phyloP scores from a whole-genome alignment of 192 early-diverging fungal genomes.

The Jimgerdemannia lactiflua region DNA sequence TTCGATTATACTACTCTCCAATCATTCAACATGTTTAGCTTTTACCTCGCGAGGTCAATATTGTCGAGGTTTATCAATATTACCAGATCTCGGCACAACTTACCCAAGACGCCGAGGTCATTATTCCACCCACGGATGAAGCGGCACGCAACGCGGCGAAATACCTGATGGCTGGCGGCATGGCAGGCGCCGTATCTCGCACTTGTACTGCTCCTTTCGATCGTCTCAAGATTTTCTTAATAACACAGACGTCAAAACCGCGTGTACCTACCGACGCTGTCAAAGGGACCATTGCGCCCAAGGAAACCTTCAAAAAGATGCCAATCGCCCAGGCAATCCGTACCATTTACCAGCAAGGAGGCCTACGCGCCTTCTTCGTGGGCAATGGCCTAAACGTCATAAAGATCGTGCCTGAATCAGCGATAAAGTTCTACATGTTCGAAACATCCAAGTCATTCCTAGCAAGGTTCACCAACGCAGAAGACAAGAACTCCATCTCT shows the following conservation, averaged over 20 bases:
- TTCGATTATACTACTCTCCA: background rate
- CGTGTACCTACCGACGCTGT: background rate
- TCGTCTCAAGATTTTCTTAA: constrained; percentile 63
- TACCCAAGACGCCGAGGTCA: constrained; percentile 64
- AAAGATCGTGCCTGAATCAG: constrained; percentile 76
- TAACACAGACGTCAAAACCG: constrained; percentile 33
- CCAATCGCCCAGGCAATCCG: constrained; percentile 38
- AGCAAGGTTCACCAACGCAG: constrained; percentile 31
- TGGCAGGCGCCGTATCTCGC: constrained; percentile 70
- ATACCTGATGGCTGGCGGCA: constrained; percentile 67
- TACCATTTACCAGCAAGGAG: constrained; percentile 63
- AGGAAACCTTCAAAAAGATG: constrained; percentile 33
- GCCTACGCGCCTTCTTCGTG: constrained; percentile 63
- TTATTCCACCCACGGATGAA: constrained; percentile 53
- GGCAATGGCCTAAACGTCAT: constrained; percentile 78
- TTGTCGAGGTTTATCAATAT: constrained; percentile 61
- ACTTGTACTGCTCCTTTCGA: constrained; percentile 75
- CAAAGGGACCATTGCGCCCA: constrained; percentile 16
- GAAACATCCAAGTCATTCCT: constrained; percentile 55
- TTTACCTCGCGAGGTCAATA: constrained; percentile 57
- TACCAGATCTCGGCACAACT: constrained; percentile 58
- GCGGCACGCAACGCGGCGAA: constrained; percentile 46
- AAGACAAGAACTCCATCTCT: constrained; percentile 39
- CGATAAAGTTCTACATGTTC: constrained; percentile 75
- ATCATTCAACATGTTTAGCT: constrained; percentile 23